phyloP scores from a whole-genome alignment of 116 monocot genomes.

The Papilionanthe hybrid region DNA sequence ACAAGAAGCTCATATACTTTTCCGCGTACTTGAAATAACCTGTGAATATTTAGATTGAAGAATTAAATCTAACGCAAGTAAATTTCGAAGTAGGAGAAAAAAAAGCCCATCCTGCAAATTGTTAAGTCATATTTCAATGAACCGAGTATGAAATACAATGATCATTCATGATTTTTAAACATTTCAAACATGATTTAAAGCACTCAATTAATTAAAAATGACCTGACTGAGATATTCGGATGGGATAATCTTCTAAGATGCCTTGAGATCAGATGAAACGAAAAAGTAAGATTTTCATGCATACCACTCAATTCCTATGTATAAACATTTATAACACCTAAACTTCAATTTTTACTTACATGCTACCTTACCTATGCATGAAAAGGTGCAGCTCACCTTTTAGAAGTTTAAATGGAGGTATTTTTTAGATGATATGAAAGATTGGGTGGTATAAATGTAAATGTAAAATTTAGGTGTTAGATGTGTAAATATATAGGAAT shows the following conservation, averaged over 20 bases:
- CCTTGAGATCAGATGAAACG: background rate
- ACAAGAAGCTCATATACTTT: slow-evolving; percentile 90
- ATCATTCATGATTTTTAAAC: background rate
- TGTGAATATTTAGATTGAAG: slow-evolving; percentile 23
- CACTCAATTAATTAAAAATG: background rate
- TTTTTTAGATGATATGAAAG: too few relatives aligned
- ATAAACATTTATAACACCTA: too few relatives aligned
- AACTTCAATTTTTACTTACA: too few relatives aligned
- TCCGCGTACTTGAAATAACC: slow-evolving; percentile 81
- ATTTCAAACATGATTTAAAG: background rate
- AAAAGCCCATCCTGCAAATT: background rate
- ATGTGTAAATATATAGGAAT: too few relatives aligned
- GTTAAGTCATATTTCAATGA: background rate
- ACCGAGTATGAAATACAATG: background rate
- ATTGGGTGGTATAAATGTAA: too few relatives aligned
- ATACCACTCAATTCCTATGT: too few relatives aligned
- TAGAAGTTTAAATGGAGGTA: too few relatives aligned
- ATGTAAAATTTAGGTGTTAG: too few relatives aligned
- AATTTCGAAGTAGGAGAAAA: background rate
- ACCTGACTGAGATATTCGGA: background rate
- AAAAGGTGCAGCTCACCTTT: too few relatives aligned
- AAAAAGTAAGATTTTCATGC: background rate
- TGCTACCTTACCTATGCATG: too few relatives aligned
- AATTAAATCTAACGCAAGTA: background rate
- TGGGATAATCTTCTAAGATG: background rate